Evolutionary conservation across 192 early-diverging fungal genomes (phyloP).

Genomic region (Geranomyces variabilis): DNA sequence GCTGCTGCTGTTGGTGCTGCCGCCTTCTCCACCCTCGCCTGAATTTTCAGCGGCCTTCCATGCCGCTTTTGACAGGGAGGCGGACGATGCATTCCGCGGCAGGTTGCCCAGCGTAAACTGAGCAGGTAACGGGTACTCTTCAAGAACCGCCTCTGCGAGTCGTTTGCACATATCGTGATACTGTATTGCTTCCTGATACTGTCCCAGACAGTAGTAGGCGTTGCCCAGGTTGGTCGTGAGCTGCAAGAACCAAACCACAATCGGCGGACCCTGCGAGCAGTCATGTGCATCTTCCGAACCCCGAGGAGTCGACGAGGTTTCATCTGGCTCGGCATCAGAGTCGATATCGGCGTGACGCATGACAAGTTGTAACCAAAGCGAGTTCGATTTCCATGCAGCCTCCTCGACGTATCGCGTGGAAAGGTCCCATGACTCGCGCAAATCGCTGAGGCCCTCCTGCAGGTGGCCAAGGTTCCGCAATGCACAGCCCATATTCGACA

Average conservation of each 20-base stretch:
- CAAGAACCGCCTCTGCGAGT: constrained; percentile 54
- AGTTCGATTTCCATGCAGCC: constrained; percentile 24
- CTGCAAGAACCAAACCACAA: constrained; percentile 55
- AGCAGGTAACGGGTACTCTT: constrained; percentile 53
- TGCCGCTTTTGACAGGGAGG: constrained; percentile 15
- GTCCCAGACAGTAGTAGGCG: constrained; percentile 43
- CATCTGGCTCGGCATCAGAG: constrained; percentile 29
- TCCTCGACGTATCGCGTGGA: constrained; percentile 42
- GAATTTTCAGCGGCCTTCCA: neutral
- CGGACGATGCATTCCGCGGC: constrained; percentile 17
- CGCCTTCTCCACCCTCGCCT: neutral
- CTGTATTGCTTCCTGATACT: constrained; percentile 50
- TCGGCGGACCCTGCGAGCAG: constrained; percentile 54
- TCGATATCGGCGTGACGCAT: constrained; percentile 45
- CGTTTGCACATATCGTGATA: constrained; percentile 50
- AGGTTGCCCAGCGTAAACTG: constrained; percentile 29
- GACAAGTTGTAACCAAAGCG: constrained; percentile 49
- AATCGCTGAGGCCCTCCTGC: constrained; percentile 35
- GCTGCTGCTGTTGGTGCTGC: neutral
- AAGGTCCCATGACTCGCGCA: constrained; percentile 41
- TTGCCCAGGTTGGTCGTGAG: constrained; percentile 59
- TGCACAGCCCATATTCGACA: constrained; percentile 45
- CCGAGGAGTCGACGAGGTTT: neutral
- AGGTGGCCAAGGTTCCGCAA: constrained; percentile 35
- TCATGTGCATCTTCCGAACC: constrained; percentile 1